Base-by-base conservation (phyloP, 495 filamentous ascomycete species). In the Neurospora sp. region DNA sequence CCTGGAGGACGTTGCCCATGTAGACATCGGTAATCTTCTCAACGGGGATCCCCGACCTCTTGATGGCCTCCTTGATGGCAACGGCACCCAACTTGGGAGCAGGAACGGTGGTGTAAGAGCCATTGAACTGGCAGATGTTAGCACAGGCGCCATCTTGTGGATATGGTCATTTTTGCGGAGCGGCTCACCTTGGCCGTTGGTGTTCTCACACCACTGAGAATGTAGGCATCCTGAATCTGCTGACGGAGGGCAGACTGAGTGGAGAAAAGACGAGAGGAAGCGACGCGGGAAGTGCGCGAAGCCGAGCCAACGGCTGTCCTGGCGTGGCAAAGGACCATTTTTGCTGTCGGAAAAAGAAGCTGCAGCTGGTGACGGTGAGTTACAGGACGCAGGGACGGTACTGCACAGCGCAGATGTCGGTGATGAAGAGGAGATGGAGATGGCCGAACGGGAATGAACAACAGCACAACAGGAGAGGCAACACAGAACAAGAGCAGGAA, bases 1-100 rank as follows among this genome's bases (percentile, higher is more conserved):
- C 95, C 81, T 94, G 90, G 22, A 98, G 87, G n/a, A 98, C 96
- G 82, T 98, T 95, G 78, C 96, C 96, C 92, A 98, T 97, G 83
- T 98, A 98, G 3, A 97, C 91, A 86, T 96, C 91, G 40, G 89
- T 91, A 76, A 98, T 91, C 78, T 91, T 89, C 38, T 89, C 87
- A 22, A 88, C 78, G 6, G 95, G 94, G 31, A 98, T 84, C 48
- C 88, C 88, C 27, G 94, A 96, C 77, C 95, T 96, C 75, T 88
- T 85, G 61, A 99, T 80, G 59, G 95, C 96, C 27, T 93, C 91
- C 79, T 92, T 94, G 83, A 99, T 97, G 75, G 93, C 96, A 35
- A 90, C 88, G 22, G 94, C 91, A 72, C 92, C 96, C 66, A 98
- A 92, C 78, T 91, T 85, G 38, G 95, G 91, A 14, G 93, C 95